Evolutionary conservation across 2,329 filamentous ascomycete genomes (phyloP), one percentile per base, ranked within the genome.

Genomic region (Domatiomyces globalis): DNA sequence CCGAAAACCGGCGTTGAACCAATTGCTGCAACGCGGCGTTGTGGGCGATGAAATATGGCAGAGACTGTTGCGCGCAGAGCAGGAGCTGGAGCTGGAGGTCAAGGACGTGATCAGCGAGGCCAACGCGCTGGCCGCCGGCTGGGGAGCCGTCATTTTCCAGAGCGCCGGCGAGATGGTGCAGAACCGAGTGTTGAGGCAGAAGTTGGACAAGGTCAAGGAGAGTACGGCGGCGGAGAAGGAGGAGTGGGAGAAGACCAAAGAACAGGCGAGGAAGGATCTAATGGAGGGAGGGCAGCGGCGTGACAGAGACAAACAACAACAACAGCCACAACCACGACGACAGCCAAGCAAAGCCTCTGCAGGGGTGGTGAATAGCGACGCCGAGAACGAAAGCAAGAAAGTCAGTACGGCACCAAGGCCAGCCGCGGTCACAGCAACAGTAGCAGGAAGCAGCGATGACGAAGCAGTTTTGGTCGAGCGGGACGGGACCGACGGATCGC

Each of bases 21-120:
- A 82, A 20, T 72, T 98, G 59, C 70, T 96, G 61, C 87, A 94
- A 69, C 78, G 87, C 57, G 92, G 92, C 47, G 94, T 87, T 63
- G 88, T 98, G 1, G 90, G 92, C 12, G 92, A 98, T 66, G 92
- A 98, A 67, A 70, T 98, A 60, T 95, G 88, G 85, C 87, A 95
- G 73, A 78, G 90, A 42, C 95, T 96, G 68, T 71, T 83, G 69
- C 79, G 87, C 48, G 92, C 90, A 0, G 92, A 98, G 77, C 89
- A 94, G 73, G 92, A 98, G 71, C 94, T 96, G 75, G 89, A 98
- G 71, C 87, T 88, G 60, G 92, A 98, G 71, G 75, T 98, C 55
- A 80, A 87, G 62, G 92, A 98, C 69, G 90, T 96, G 20, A 88
- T 96, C 33, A 39, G 46, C 22, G 59, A 95, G 87, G 92, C 94